Percentiles rank a stretch among this genome's conserved stretches.
Evolutionary conservation across 176 grass and related monocot species (phyloP).

Genomic region (Oryza longistaminata): DNA sequence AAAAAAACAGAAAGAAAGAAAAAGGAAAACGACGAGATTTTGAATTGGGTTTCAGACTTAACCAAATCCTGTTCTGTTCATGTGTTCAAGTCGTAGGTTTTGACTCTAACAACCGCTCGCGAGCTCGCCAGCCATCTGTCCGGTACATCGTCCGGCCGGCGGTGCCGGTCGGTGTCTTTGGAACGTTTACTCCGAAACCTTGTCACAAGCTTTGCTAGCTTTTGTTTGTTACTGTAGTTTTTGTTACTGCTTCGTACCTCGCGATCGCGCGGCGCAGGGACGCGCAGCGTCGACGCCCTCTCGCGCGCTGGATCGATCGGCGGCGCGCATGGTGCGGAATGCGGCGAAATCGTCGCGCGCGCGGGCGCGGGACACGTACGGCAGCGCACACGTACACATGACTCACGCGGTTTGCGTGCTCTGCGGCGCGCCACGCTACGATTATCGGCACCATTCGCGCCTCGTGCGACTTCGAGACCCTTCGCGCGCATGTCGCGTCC

Average conservation of each 20-base stretch:
- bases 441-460: background rate
- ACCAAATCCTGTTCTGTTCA: background rate
- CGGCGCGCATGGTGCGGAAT: background rate
- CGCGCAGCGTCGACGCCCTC: background rate
- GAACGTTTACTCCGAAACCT: background rate
- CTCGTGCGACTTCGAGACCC: background rate
- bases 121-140: background rate
- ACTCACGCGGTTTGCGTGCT: background rate
- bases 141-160: background rate
- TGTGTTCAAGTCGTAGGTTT: background rate
- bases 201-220: background rate
- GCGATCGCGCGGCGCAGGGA: too few species aligned
- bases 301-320: too few species aligned
- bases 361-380: background rate
- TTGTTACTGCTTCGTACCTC: too few species aligned
- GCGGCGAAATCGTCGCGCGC: background rate
- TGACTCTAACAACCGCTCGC: background rate
- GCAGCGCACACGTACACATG: background rate
- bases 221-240: too few species aligned
- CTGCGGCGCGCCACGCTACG: background rate
- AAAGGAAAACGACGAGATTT: background rate
- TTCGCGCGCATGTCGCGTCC: background rate
- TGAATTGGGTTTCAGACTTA: background rate
- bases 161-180: background rate
- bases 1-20: background rate